Percentiles rank a stretch among this genome's conserved stretches.
Evolutionary conservation across 495 filamentous ascomycete species (phyloP).

Genomic region (Pyrenula massariospora): DNA sequence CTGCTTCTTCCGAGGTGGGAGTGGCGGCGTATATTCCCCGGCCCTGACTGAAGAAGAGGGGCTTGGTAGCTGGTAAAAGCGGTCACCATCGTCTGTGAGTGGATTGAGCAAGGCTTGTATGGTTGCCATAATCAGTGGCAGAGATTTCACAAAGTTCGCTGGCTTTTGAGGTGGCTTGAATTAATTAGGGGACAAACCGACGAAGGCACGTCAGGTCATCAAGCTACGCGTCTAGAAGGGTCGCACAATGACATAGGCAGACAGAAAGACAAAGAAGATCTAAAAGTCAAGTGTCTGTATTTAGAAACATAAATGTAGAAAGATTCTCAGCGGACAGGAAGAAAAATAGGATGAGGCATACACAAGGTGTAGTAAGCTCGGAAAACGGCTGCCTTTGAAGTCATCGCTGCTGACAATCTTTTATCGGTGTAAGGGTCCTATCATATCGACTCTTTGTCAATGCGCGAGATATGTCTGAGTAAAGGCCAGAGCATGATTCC

Average conservation of each 20-base stretch:
- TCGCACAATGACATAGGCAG: not conserved
- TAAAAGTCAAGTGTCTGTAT: not conserved
- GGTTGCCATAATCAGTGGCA: conserved; percentile 30
- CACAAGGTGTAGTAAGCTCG: not conserved
- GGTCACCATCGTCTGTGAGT: conserved; percentile 21
- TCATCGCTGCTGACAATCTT: not conserved
- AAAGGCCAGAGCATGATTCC: not conserved
- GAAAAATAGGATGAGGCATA: not conserved
- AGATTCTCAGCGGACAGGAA: not conserved
- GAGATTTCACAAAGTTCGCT: not conserved
- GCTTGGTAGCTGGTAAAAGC: conserved; percentile 13
- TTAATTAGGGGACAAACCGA: not conserved
- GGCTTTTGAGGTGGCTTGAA: not conserved
- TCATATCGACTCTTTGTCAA: not conserved
- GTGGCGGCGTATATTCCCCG: conserved; percentile 7
- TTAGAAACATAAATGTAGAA: not conserved
- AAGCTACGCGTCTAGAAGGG: not conserved
- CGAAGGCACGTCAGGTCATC: not conserved
- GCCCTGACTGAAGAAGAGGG: conserved; percentile 11
- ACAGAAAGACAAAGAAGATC: not conserved
- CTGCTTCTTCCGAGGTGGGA: conserved; percentile 23
- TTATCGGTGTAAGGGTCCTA: not conserved
- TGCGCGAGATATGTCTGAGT: not conserved
- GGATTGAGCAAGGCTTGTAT: conserved; percentile 53
- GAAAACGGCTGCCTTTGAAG: not conserved